Percentiles rank a stretch among this genome's conserved stretches.
phyloP scores from a whole-genome alignment of 768 basidiomycete genomes.

The Kwoniella bestiolae region DNA sequence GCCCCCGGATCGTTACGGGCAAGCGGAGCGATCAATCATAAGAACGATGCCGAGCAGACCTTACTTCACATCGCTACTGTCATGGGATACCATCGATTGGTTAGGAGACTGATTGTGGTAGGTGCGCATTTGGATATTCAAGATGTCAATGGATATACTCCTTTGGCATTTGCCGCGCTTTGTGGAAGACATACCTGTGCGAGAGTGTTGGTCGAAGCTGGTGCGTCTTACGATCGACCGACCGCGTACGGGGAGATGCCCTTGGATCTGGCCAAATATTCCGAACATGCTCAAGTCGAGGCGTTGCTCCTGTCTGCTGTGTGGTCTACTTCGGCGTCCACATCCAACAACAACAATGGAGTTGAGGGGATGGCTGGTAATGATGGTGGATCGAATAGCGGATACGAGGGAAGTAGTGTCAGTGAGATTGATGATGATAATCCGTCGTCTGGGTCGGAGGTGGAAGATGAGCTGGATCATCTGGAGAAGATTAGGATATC shows the following conservation, averaged over 20 bases:
- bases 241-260: constrained; percentile 57
- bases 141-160: constrained; percentile 87
- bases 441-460: constrained; percentile 47
- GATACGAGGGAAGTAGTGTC: constrained; percentile 21
- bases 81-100: constrained; percentile 73
- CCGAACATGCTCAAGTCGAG: constrained; percentile 57
- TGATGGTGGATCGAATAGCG: constrained; percentile 1
- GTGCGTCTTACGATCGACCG: constrained; percentile 66
- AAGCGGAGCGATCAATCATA: constrained; percentile 69
- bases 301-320: constrained; percentile 50
- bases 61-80: constrained; percentile 84
- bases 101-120: constrained; percentile 71
- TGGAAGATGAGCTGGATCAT: constrained; percentile 26
- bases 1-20: constrained; percentile 61
- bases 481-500: constrained; percentile 11
- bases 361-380: constrained; percentile 6
- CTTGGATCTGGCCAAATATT: constrained; percentile 57
- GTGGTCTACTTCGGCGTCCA: constrained; percentile 38
- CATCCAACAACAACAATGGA: constrained; percentile 12
- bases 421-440: constrained; percentile 52
- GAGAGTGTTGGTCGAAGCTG: constrained; percentile 71
- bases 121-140: constrained; percentile 79
- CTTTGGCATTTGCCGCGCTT: constrained; percentile 82
- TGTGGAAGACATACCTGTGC: constrained; percentile 69
- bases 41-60: constrained; percentile 75